These are phyloP conservation scores for Aureobasidium sp. DNA, from an alignment of 2,329 filamentous ascomycete species.

Conservation along the genomic window DNA sequence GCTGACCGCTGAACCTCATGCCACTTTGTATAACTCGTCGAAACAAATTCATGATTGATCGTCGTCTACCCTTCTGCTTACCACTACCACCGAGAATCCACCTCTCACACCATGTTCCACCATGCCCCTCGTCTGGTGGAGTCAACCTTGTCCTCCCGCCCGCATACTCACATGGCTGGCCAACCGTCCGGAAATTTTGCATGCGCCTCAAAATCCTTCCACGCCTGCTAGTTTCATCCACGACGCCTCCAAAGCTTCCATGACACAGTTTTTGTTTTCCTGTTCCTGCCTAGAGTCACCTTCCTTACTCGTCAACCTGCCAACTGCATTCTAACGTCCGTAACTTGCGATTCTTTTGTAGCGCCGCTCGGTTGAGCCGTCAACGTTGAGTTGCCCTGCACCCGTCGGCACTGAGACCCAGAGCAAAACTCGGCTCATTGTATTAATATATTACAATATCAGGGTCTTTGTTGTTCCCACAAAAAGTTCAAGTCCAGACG, in stretches of 20 bases:
- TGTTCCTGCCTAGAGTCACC: background rate
- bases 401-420: background rate
- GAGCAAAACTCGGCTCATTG: background rate
- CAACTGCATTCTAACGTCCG: background rate
- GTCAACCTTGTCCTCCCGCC: background rate
- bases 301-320: background rate
- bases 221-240: constrained; percentile 3
- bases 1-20: background rate
- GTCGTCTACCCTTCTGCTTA: background rate
- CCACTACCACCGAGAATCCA: background rate
- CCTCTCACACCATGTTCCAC: background rate
- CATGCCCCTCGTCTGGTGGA: background rate
- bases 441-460: constrained; percentile 4
- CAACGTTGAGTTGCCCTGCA: background rate
- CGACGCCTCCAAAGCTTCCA: constrained; percentile 4
- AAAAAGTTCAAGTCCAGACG: background rate
- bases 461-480: background rate
- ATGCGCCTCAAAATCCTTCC: background rate
- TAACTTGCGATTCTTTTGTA: background rate
- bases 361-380: background rate
- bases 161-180: background rate
- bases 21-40: background rate
- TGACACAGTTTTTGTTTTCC: background rate
- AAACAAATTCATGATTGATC: background rate
- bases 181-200: constrained; percentile 10